These are phyloP conservation scores for Fusarium temperatum DNA, from an alignment of 2,329 filamentous ascomycete genomes.

Conservation along the genomic window DNA sequence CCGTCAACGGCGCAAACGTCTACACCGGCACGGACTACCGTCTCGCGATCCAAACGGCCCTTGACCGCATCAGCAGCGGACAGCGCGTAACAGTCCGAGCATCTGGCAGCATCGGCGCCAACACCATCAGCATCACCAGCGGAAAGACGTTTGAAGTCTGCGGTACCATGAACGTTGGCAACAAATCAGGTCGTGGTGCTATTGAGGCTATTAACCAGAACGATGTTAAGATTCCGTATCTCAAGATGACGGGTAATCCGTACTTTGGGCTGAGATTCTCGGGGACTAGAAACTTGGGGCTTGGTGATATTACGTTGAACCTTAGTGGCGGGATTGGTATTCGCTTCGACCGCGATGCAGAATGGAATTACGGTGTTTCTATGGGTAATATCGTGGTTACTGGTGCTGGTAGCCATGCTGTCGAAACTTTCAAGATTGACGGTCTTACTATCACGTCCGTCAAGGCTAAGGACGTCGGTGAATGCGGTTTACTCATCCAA, in stretches of 20 bases:
- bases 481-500: conserved; percentile 66
- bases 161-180: conserved; percentile 61
- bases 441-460: conserved; percentile 61
- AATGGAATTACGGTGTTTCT: conserved; percentile 61
- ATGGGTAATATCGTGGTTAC: conserved; percentile 63
- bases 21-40: conserved; percentile 65
- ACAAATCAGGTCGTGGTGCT: conserved; percentile 57
- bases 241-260: conserved; percentile 65
- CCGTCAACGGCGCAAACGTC: conserved; percentile 53
- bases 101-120: conserved; percentile 64
- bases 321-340: conserved; percentile 64
- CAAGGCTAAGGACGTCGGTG: conserved; percentile 62
- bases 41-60: conserved; percentile 62
- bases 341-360: conserved; percentile 64
- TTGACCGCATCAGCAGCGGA: conserved; percentile 60
- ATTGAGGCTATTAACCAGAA: conserved; percentile 61
- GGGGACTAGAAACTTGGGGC: conserved; percentile 56
- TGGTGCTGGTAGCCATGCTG: conserved; percentile 63
- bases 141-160: conserved; percentile 68
- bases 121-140: conserved; percentile 58
- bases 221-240: conserved; percentile 63
- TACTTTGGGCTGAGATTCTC: conserved; percentile 67
- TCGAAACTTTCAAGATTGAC: conserved; percentile 69
- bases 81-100: conserved; percentile 64
- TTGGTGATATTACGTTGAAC: conserved; percentile 65